phyloP scores from a whole-genome alignment of 2,329 filamentous ascomycete species.

The Chrysoporthe austroafricana region DNA sequence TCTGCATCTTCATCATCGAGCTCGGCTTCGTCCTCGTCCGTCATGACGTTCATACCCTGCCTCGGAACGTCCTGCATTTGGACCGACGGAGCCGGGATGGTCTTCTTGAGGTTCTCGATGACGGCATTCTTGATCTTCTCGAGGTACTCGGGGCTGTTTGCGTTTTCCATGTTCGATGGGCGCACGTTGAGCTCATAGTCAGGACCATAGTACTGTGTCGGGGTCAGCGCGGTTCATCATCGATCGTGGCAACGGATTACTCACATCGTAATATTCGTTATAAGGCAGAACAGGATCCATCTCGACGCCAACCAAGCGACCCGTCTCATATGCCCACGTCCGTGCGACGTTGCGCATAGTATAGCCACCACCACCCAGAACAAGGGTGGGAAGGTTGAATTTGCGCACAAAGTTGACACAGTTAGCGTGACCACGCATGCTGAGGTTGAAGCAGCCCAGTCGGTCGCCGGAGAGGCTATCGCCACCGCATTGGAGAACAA shows the following conservation, averaged over 20 bases:
- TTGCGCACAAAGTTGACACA: conserved; percentile 92
- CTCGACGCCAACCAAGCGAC: conserved; percentile 80
- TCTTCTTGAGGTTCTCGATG: conserved; percentile 84
- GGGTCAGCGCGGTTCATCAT: conserved; percentile 22
- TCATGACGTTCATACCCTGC: conserved; percentile 61
- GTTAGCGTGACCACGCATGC: conserved; percentile 93
- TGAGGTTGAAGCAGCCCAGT: conserved; percentile 95
- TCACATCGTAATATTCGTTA: conserved; percentile 89
- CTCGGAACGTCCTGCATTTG: conserved; percentile 81
- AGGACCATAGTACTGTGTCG: conserved; percentile 79
- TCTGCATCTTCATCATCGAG: conserved; percentile 78
- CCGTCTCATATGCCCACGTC: conserved; percentile 97
- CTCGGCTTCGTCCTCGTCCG: conserved; percentile 69
- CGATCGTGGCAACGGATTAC: conserved; percentile 27
- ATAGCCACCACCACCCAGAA: conserved; percentile 94
- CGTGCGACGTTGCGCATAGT: conserved; percentile 96
- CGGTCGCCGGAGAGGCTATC: conserved; percentile 94
- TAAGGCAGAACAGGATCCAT: conserved; percentile 86
- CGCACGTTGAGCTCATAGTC: conserved; percentile 91
- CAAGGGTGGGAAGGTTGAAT: conserved; percentile 82
- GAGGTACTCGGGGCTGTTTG: conserved; percentile 81
- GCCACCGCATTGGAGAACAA: conserved; percentile 94
- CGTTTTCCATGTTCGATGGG: conserved; percentile 87
- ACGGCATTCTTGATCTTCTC: conserved; percentile 81
- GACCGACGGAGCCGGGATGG: conserved; percentile 84